Conservation (phyloP, 2,329 filamentous ascomycete genomes). For the Samsoniella hepiali region DNA sequence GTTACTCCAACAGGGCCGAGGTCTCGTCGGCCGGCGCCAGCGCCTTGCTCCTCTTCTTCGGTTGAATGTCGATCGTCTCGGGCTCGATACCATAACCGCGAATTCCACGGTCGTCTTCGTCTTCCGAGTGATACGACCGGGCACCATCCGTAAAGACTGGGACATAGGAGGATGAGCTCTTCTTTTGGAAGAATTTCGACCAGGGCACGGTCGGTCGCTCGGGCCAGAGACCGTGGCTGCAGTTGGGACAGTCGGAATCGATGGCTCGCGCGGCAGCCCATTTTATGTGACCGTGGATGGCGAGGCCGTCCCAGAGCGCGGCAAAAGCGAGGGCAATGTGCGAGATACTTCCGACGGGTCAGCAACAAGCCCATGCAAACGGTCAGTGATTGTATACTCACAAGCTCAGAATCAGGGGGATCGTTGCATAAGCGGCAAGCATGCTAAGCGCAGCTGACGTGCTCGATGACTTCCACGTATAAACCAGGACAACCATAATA, state of each 20-base stretch:
- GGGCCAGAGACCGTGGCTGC: conserved; percentile 37
- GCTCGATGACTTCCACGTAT: conserved; percentile 36
- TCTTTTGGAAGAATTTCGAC: conserved; percentile 25
- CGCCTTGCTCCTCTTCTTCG: conserved; percentile 16
- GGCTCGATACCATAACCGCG: not conserved
- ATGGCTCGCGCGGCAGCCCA: conserved; percentile 39
- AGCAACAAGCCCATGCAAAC: not conserved
- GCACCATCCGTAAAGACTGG: conserved; percentile 18
- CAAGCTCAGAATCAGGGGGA: conserved; percentile 42
- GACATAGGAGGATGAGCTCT: not conserved
- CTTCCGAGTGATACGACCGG: conserved; percentile 15
- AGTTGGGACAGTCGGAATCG: conserved; percentile 40
- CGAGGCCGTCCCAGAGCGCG: conserved; percentile 39
- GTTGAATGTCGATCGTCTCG: conserved; percentile 6
- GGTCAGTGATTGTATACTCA: conserved; percentile 25
- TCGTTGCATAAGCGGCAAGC: conserved; percentile 42
- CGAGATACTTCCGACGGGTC: conserved; percentile 29
- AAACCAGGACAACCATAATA: conserved; percentile 39
- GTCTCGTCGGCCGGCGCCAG: conserved; percentile 9
- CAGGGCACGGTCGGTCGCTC: conserved; percentile 37
- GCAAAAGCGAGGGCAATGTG: conserved; percentile 38
- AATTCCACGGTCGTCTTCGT: not conserved
- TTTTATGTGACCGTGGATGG: conserved; percentile 37
- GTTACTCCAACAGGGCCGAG: conserved; percentile 10
- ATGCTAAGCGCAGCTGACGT: conserved; percentile 33